Evolutionary conservation across 345 rosid species (phyloP).

Genomic region (Noccaea bulbosa): DNA sequence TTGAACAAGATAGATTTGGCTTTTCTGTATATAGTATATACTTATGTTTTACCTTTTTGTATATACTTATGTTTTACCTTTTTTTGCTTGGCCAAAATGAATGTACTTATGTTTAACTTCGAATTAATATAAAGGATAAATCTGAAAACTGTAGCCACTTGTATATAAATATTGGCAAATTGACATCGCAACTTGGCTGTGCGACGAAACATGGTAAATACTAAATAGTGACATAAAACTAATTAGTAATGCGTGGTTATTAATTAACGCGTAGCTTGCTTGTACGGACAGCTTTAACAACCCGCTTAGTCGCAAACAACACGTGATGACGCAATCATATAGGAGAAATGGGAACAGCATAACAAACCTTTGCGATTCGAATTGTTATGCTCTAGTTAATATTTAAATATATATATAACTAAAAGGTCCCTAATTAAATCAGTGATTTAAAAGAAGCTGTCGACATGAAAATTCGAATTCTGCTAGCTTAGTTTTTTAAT

Average conservation of each 20-base stretch:
- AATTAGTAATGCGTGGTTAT: neutral
- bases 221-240: neutral
- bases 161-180: constrained; percentile 24
- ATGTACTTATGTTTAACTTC: neutral
- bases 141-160: constrained; percentile 20
- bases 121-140: neutral
- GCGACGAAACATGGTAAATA: constrained; percentile 3
- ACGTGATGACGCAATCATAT: constrained; percentile 26
- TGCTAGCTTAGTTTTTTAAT: neutral
- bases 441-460: neutral
- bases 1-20: too few species aligned
- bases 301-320: constrained; percentile 16
- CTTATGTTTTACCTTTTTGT: neutral
- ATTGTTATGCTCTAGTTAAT: neutral
- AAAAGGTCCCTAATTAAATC: too few species aligned
- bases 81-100: neutral
- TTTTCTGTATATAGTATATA: too few species aligned
- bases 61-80: neutral
- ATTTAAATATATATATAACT: too few species aligned
- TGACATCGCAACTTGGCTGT: constrained; percentile 29
- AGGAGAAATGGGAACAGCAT: constrained; percentile 21
- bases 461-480: constrained; percentile 30
- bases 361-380: neutral
- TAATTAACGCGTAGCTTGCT: neutral
- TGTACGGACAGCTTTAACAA: constrained; percentile 24